Conservation (phyloP, 2,329 filamentous ascomycete genomes). For the Fusarium vanettenii region DNA sequence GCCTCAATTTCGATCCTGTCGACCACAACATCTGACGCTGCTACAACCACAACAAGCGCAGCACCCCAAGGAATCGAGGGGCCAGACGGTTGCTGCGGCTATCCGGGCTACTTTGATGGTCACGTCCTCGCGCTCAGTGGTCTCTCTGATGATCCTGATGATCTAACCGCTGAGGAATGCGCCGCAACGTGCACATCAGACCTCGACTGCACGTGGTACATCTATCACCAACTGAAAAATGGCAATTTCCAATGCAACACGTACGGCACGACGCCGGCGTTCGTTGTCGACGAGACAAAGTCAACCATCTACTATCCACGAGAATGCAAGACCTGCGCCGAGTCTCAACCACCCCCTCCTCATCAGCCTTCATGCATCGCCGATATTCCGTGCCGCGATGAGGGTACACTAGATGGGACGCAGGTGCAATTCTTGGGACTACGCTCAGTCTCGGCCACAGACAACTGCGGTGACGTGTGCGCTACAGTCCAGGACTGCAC, state of each 20-base stretch:
- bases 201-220: neutral
- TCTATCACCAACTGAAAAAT: neutral
- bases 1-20: neutral
- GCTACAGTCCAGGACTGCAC: neutral
- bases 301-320: neutral
- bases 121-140: neutral
- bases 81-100: neutral
- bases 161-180: neutral
- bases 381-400: neutral
- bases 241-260: neutral
- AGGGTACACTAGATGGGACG: neutral
- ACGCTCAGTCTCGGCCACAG: neutral
- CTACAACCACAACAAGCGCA: neutral
- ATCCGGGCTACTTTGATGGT: neutral
- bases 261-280: neutral
- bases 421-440: neutral
- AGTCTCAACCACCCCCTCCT: neutral
- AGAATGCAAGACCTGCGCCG: neutral
- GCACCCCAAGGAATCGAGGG: neutral
- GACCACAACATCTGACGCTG: neutral
- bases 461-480: neutral
- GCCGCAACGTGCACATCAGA: neutral
- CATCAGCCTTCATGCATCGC: neutral
- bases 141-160: neutral
- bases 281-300: neutral